Percentiles rank a stretch among this genome's conserved stretches.
phyloP scores from a whole-genome alignment of 306 rosid species.

The Pueraria montana region DNA sequence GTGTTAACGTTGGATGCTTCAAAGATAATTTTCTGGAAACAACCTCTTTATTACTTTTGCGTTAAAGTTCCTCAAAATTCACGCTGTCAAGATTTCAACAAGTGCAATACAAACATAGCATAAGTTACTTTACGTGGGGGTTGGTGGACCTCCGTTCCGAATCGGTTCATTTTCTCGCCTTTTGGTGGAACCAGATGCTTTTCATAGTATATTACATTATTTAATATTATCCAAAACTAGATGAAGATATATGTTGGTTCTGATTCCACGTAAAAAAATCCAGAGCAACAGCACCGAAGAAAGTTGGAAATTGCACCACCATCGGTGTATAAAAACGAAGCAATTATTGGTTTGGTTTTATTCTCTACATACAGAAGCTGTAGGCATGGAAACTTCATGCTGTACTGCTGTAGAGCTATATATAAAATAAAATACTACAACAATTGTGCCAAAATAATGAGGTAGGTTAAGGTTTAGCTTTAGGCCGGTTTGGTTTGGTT shows the following conservation, averaged over 20 bases:
- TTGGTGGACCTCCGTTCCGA: neutral
- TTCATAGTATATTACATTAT: slow-evolving; percentile 1
- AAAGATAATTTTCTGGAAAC: too few species aligned
- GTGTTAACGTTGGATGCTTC: too few species aligned
- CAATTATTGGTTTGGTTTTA: neutral
- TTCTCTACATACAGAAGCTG: neutral
- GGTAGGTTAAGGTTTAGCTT: too few species aligned
- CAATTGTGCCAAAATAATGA: too few species aligned
- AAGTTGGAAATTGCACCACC: slow-evolving; percentile 10
- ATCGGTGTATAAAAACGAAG: neutral
- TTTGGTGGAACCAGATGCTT: slow-evolving; percentile 1
- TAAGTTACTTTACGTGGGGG: neutral
- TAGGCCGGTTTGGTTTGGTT: neutral
- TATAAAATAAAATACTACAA: neutral
- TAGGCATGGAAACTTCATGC: neutral
- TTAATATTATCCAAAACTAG: slow-evolving; percentile 38
- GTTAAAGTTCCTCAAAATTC: too few species aligned
- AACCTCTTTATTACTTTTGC: too few species aligned
- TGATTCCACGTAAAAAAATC: slow-evolving; percentile 26
- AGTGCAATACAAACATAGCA: too few species aligned
- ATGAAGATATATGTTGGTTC: neutral
- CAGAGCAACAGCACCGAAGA: neutral
- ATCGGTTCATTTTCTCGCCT: neutral
- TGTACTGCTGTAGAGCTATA: slow-evolving; percentile 1
- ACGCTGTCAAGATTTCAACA: too few species aligned